Evolutionary conservation across 441 rosid genomes (phyloP).

Genomic region (Eutrema salsugineum): DNA sequence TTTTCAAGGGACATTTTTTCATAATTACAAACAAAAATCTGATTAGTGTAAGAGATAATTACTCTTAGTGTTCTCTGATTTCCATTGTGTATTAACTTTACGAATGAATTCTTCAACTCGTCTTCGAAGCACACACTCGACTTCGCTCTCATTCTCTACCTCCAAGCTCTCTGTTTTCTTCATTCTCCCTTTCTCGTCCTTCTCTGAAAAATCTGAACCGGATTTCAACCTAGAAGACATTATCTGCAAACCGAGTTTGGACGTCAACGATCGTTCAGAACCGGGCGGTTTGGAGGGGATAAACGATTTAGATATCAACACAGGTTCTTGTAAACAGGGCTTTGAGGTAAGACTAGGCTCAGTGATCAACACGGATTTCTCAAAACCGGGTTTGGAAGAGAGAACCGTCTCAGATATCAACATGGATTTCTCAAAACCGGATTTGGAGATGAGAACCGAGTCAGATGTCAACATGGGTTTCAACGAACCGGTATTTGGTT

Average conservation of each 20-base stretch:
- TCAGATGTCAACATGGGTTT: neutral
- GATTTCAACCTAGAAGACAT: neutral
- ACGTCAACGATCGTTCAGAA: slow-evolving; percentile 4
- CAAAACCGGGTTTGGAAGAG: slow-evolving; percentile 13
- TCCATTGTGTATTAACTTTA: slow-evolving; percentile 55
- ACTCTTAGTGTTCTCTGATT: slow-evolving; percentile 35
- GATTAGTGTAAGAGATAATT: slow-evolving; percentile 1
- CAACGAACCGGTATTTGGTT: neutral
- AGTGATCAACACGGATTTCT: neutral
- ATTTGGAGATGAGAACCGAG: slow-evolving; percentile 13
- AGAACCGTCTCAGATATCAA: neutral
- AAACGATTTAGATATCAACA: neutral
- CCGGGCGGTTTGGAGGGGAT: neutral
- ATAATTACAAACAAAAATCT: slow-evolving; percentile 8
- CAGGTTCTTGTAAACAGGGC: neutral
- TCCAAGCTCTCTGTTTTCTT: slow-evolving; percentile 5
- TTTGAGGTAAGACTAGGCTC: neutral
- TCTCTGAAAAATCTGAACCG: slow-evolving; percentile 15
- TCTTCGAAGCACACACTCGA: slow-evolving; percentile 46
- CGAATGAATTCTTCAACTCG: slow-evolving; percentile 60
- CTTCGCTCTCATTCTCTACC: slow-evolving; percentile 27
- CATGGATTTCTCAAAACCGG: neutral
- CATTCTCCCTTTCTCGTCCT: slow-evolving; percentile 11
- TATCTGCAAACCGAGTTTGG: slow-evolving; percentile 2
- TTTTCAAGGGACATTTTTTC: neutral